Conservation (phyloP, 371 early-diverging fungal species). For the Batkoa obscura region DNA sequence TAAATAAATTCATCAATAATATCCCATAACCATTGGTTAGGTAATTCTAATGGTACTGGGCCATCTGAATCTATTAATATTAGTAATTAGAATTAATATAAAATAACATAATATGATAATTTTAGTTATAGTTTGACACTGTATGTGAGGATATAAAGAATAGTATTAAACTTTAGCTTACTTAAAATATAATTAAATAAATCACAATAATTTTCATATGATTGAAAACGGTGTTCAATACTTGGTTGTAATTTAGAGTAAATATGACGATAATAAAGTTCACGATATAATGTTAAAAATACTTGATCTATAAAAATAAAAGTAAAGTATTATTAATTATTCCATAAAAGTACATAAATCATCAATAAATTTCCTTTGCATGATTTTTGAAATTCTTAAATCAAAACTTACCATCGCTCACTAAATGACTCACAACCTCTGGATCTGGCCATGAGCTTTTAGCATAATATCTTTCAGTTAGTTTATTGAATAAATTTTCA, state of each 20-base stretch:
- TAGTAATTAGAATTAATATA: slow-evolving; percentile 5
- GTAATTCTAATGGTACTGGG: slow-evolving; percentile 72
- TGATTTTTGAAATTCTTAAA: too few relatives aligned
- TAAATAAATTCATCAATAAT: slow-evolving; percentile 96
- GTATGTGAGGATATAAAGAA: too few relatives aligned
- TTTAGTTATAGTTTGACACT: too few relatives aligned
- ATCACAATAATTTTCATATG: slow-evolving; percentile 88
- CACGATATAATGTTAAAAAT: slow-evolving; percentile 83
- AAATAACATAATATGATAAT: too few relatives aligned
- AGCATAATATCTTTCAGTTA: slow-evolving; percentile 77
- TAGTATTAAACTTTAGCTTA: too few relatives aligned
- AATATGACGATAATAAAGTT: slow-evolving; percentile 89
- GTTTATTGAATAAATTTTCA: slow-evolving; percentile 75
- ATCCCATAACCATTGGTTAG: slow-evolving; percentile 97
- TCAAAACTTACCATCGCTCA: slow-evolving; percentile 63
- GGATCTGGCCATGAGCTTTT: slow-evolving; percentile 86
- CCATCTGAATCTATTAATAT: slow-evolving; percentile 41
- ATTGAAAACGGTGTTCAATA: slow-evolving; percentile 74
- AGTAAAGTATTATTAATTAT: neutral
- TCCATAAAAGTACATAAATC: neutral
- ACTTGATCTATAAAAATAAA: slow-evolving; percentile 38
- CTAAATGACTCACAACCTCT: slow-evolving; percentile 58
- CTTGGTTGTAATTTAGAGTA: slow-evolving; percentile 76
- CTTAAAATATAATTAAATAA: slow-evolving; percentile 88
- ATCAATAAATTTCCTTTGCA: neutral